phyloP scores from a whole-genome alignment of 75 land plant genomes.

The Adiantum capillusveneris region DNA sequence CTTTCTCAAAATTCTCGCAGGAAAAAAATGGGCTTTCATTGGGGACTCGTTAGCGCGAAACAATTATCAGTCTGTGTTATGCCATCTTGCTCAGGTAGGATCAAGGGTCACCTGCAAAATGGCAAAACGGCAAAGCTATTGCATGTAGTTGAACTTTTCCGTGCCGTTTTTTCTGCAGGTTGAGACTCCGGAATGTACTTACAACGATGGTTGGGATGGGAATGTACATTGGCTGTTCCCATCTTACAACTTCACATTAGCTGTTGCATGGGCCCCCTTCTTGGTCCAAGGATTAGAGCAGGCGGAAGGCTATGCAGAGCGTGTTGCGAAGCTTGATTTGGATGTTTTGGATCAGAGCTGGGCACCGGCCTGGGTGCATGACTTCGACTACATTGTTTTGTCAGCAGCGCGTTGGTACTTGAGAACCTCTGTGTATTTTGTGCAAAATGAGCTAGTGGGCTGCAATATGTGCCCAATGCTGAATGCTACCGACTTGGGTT shows the following conservation, averaged over 20 bases:
- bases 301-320: conserved; percentile 35
- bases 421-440: conserved; percentile 50
- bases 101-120: no score
- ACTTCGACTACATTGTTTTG: conserved; percentile 44
- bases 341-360: conserved; percentile 57
- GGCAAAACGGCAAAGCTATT: no score
- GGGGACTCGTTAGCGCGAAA: no score
- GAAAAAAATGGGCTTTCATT: no score
- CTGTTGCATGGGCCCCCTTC: conserved; percentile 85
- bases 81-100: no score
- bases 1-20: no score
- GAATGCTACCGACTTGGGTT: conserved; percentile 60
- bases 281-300: conserved; percentile 48
- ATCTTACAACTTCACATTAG: conserved; percentile 56
- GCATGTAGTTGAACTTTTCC: no score
- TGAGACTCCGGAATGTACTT: conserved; percentile 46
- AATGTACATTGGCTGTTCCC: conserved; percentile 54
- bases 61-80: no score
- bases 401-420: conserved; percentile 84
- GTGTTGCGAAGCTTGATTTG: conserved; percentile 44
- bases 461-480: conserved; percentile 64
- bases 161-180: conserved; percentile 50
- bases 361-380: conserved; percentile 28
- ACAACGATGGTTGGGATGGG: conserved; percentile 49
- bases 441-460: conserved; percentile 47